Evolutionary conservation across 1,139 yeast genomes (phyloP).

Genomic region (Candida sanyaensis): DNA sequence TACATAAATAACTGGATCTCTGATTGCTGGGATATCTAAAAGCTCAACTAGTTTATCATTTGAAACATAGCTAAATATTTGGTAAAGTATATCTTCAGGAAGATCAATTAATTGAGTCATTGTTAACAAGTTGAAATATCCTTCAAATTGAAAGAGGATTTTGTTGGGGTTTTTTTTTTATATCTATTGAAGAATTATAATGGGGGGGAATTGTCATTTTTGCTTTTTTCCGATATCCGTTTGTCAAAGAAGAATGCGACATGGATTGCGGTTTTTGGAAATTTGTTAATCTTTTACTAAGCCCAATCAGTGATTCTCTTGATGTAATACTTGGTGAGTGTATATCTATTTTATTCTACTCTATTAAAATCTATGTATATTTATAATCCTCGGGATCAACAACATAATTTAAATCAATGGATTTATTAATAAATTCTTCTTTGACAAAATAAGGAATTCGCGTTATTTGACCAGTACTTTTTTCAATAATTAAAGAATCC

Average conservation of each 20-base stretch:
- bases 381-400: conserved; percentile 50
- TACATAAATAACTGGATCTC: neutral
- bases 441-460: conserved; percentile 51
- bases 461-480: conserved; percentile 12
- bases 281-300: no score
- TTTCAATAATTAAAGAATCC: conserved; percentile 17
- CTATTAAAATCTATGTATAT: conserved; percentile 1
- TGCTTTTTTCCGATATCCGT: no score
- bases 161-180: no score
- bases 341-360: no score
- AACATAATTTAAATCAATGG: conserved; percentile 38
- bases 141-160: no score
- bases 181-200: no score
- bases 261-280: no score
- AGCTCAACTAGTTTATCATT: neutral
- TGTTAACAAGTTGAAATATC: no score
- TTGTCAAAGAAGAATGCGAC: no score
- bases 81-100: neutral
- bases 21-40: neutral
- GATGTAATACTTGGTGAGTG: no score
- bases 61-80: neutral
- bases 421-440: conserved; percentile 41
- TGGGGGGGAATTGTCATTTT: no score
- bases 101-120: neutral
- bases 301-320: no score